Evolutionary conservation across 192 early-diverging fungal species (phyloP).

Genomic region (Coemansia sp.): DNA sequence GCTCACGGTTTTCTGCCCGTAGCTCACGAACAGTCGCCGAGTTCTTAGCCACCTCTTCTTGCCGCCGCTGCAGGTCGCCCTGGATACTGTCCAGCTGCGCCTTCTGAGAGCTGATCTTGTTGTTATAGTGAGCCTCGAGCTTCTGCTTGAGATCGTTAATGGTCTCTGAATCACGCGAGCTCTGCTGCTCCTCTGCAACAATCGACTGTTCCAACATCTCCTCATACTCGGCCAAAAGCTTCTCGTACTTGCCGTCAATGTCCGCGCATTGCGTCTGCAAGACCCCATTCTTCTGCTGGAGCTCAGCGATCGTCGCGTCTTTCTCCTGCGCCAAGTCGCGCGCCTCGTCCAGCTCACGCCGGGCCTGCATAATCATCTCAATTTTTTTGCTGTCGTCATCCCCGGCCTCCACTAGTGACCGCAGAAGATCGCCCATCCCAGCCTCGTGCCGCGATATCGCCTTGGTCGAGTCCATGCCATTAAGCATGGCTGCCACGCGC

Average conservation of each 20-base stretch:
- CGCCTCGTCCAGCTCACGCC: conserved; percentile 46
- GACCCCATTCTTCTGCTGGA: conserved; percentile 15
- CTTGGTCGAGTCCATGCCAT: conserved; percentile 46
- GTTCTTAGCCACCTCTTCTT: conserved; percentile 64
- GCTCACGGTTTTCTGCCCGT: conserved; percentile 48
- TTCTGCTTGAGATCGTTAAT: conserved; percentile 79
- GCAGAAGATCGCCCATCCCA: conserved; percentile 51
- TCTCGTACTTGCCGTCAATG: conserved; percentile 45
- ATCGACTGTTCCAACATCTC: conserved; percentile 57
- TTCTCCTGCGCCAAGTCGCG: conserved; percentile 25
- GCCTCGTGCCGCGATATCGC: conserved; percentile 54
- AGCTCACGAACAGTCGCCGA: conserved; percentile 52
- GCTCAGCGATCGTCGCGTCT: conserved; percentile 21
- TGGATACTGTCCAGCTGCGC: conserved; percentile 59
- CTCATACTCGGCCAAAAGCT: conserved; percentile 54
- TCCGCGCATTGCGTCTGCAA: conserved; percentile 26
- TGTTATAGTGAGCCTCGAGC: conserved; percentile 80
- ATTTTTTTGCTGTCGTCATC: conserved; percentile 48
- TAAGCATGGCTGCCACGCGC: conserved; percentile 51
- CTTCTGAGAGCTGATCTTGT: conserved; percentile 75
- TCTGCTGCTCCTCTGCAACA: conserved; percentile 51
- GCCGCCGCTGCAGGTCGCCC: conserved; percentile 54
- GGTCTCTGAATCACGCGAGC: conserved; percentile 59
- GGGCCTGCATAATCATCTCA: conserved; percentile 46
- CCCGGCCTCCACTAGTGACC: conserved; percentile 52